These are phyloP conservation scores for Mortierella sp. DNA, from an alignment of 371 early-diverging fungal species.

Conservation along the genomic window DNA sequence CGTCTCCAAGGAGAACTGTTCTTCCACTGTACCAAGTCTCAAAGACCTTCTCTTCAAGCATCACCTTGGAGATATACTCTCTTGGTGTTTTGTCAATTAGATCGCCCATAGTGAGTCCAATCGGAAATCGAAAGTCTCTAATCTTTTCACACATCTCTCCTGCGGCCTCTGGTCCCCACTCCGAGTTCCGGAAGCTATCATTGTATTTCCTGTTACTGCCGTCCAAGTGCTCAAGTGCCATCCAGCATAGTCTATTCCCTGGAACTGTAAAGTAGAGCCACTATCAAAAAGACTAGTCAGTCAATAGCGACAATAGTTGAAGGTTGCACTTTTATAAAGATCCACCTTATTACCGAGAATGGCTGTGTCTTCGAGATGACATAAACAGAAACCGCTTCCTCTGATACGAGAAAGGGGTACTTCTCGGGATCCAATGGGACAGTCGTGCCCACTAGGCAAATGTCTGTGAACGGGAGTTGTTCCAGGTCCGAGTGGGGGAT, in stretches of 20 bases:
- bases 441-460: conserved; percentile 24
- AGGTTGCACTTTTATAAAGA: not conserved
- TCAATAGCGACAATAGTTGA: not conserved
- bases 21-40: conserved; percentile 26
- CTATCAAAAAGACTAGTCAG: conserved; percentile 1
- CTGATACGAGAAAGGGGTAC: conserved; percentile 4
- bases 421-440: conserved; percentile 9
- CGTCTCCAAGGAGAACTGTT: conserved; percentile 21
- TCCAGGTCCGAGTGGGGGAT: conserved; percentile 10
- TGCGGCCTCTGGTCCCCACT: conserved; percentile 11
- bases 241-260: conserved; percentile 27
- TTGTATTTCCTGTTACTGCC: not conserved
- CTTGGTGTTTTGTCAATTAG: conserved; percentile 15
- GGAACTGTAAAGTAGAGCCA: conserved; percentile 20
- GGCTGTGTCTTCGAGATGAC: conserved; percentile 1
- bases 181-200: conserved; percentile 6
- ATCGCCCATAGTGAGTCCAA: conserved; percentile 21
- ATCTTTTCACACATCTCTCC: conserved; percentile 9
- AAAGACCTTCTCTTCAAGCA: conserved; percentile 18
- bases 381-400: conserved; percentile 5
- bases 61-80: conserved; percentile 15
- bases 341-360: conserved; percentile 1
- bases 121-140: conserved; percentile 7
- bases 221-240: conserved; percentile 11
- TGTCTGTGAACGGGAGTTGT: conserved; percentile 6